Conservation (phyloP, 2,329 filamentous ascomycete genomes). For the Fusarium lyarnte region DNA sequence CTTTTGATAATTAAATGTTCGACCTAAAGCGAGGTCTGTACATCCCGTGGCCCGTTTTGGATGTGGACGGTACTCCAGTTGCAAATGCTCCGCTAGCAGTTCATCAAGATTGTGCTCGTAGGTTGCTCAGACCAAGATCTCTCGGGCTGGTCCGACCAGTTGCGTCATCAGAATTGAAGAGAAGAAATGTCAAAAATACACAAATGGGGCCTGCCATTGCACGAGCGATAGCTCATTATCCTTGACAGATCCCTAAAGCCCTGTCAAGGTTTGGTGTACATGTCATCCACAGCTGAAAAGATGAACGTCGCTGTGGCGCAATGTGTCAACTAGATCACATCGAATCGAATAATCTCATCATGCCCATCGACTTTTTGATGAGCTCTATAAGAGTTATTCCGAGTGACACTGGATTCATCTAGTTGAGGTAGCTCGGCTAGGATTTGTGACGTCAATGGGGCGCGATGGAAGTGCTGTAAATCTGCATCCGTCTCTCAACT, state of each 20-base stretch:
- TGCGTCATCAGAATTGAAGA: conserved; percentile 9
- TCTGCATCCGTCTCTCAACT: neutral
- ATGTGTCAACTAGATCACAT: neutral
- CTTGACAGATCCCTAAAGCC: neutral
- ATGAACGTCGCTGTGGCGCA: neutral
- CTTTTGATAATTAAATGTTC: neutral
- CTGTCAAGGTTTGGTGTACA: conserved; percentile 1
- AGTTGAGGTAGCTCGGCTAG: neutral
- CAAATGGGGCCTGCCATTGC: neutral
- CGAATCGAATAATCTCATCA: neutral
- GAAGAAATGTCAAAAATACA: neutral
- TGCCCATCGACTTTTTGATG: neutral
- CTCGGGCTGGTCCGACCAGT: neutral
- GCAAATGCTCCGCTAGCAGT: neutral
- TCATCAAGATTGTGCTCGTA: neutral
- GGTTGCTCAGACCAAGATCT: neutral
- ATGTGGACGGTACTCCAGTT: neutral
- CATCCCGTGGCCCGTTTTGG: neutral
- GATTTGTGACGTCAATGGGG: conserved; percentile 25
- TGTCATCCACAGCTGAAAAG: neutral
- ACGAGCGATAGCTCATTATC: conserved; percentile 18
- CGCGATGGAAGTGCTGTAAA: neutral
- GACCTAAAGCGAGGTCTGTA: neutral
- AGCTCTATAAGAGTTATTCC: neutral
- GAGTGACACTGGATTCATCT: neutral